phyloP scores from a whole-genome alignment of 495 filamentous ascomycete genomes.

The Talaromyces proteolyticus region DNA sequence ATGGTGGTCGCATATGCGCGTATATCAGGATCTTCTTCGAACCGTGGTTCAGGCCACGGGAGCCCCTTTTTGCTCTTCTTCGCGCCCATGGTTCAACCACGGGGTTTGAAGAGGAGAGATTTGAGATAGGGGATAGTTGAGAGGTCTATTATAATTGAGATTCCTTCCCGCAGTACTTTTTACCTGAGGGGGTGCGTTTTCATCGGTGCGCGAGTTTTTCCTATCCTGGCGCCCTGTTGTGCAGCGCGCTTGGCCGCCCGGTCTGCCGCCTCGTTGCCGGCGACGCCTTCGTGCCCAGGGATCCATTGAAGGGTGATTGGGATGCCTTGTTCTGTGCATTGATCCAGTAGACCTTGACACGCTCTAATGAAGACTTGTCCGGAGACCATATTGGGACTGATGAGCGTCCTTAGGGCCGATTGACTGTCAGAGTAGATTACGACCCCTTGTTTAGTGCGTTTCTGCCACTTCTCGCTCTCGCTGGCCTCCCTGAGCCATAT shows the following conservation, averaged over 20 bases:
- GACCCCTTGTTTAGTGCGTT: background rate
- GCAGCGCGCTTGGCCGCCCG: constrained; percentile 7
- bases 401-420: constrained; percentile 1
- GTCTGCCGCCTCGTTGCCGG: constrained; percentile 13
- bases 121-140: background rate
- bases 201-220: constrained; percentile 2
- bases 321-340: background rate
- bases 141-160: constrained; percentile 1
- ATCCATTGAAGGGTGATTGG: constrained; percentile 7
- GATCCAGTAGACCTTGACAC: background rate
- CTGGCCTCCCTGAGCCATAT: background rate
- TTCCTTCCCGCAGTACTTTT: constrained; percentile 4
- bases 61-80: background rate
- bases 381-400: background rate
- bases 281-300: constrained; percentile 9
- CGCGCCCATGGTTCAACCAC: background rate
- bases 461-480: background rate
- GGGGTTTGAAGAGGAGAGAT: background rate
- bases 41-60: background rate
- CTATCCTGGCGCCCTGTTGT: background rate
- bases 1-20: background rate
- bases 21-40: background rate
- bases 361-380: background rate
- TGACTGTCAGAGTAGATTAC: constrained; percentile 7
- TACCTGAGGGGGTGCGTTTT: constrained; percentile 2